Evolutionary conservation across 805 yeast species (phyloP).

Genomic region (Saccharomyces paradoxus): DNA sequence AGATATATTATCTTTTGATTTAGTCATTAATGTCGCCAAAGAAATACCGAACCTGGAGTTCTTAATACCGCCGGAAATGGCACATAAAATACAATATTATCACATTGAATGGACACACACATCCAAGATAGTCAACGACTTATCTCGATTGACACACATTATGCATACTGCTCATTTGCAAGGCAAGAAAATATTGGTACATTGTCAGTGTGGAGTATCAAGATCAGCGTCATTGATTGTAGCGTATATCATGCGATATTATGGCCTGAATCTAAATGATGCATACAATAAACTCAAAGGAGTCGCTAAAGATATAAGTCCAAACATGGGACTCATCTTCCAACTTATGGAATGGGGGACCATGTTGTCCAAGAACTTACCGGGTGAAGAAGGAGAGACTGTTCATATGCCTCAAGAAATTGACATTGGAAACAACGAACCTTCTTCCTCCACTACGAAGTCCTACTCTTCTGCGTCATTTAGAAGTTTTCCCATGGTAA

Average conservation of each 20-base stretch:
- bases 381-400: neutral
- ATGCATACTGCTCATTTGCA: conserved; percentile 40
- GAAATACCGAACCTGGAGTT: conserved; percentile 40
- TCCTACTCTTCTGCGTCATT: neutral
- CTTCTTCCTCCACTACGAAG: neutral
- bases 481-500: neutral
- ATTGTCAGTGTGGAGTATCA: conserved; percentile 91
- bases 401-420: neutral
- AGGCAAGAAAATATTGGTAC: conserved; percentile 53
- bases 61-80: conserved; percentile 5
- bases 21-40: conserved; percentile 79
- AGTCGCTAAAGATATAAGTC: conserved; percentile 64
- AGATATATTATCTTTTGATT: conserved; percentile 53
- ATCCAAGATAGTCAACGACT: conserved; percentile 54
- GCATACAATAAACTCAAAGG: conserved; percentile 67
- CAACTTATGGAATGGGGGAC: conserved; percentile 81
- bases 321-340: conserved; percentile 81
- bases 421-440: neutral
- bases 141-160: conserved; percentile 49
- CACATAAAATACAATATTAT: conserved; percentile 39
- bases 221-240: conserved; percentile 82
- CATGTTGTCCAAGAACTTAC: neutral
- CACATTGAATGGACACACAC: conserved; percentile 84
- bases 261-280: conserved; percentile 52
- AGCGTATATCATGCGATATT: conserved; percentile 70